Evolutionary conservation across 2,329 filamentous ascomycete species (phyloP).

Genomic region (Calonectria fujianensis): DNA sequence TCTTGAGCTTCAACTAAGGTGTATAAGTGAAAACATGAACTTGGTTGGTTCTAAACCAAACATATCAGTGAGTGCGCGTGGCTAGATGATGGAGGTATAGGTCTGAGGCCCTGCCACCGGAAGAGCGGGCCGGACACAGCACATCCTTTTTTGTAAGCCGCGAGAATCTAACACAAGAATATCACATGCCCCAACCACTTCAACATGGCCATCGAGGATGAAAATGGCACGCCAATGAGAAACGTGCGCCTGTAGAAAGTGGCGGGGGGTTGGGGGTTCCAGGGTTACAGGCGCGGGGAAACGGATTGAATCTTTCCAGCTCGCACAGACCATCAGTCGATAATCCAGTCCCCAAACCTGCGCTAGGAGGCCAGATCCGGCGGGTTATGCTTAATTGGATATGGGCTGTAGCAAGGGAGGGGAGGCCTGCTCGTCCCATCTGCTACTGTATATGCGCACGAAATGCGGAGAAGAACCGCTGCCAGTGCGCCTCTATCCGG

Average conservation of each 20-base stretch:
- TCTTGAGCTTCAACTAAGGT: no score
- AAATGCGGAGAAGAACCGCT: constrained; percentile 17
- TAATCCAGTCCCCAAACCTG: neutral
- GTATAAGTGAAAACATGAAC: no score
- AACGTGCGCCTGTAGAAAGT: neutral
- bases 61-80: no score
- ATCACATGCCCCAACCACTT: neutral
- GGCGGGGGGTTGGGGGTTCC: neutral
- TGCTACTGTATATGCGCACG: neutral
- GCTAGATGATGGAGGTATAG: neutral
- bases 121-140: neutral
- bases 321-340: neutral
- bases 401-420: neutral
- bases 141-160: neutral
- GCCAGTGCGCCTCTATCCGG: constrained; percentile 4
- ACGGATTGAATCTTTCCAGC: neutral
- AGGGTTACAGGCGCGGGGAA: constrained; percentile 18
- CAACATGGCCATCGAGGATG: neutral
- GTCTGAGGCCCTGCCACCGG: neutral
- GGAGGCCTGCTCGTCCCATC: neutral
- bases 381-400: constrained; percentile 23
- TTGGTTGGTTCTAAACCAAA: no score
- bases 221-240: neutral
- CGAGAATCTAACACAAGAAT: neutral
- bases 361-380: constrained; percentile 24